Evolutionary conservation across 257 asterid genomes (phyloP).

Genomic region (Ajuga chamaepitys): DNA sequence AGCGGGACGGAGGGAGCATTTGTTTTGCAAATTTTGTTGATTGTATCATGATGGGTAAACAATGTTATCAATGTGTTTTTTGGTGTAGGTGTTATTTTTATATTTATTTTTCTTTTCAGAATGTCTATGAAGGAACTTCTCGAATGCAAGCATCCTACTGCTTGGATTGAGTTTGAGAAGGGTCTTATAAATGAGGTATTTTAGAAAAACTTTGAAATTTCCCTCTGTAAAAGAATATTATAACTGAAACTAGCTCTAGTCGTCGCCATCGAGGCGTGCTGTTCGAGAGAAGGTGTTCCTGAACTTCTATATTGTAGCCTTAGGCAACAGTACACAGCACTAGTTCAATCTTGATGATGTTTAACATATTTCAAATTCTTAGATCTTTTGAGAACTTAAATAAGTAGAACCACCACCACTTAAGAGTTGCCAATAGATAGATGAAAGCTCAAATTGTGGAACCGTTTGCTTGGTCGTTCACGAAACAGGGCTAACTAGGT

Average conservation of each 20-base stretch:
- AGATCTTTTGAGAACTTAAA: background rate
- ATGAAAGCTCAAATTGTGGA: background rate
- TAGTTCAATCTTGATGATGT: background rate
- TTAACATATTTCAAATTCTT: background rate
- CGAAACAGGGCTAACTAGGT: too few relatives aligned
- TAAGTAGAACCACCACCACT: background rate
- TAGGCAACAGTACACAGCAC: background rate
- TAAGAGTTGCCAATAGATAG: background rate
- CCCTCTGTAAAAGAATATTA: background rate
- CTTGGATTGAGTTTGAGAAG: constrained; percentile 87
- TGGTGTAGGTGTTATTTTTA: constrained; percentile 22
- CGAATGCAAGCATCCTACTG: constrained; percentile 89
- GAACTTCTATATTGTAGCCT: background rate
- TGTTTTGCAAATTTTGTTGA: background rate
- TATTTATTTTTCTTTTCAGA: constrained; percentile 28
- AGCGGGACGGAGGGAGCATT: too few relatives aligned
- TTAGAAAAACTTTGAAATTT: background rate
- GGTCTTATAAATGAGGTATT: constrained; percentile 83
- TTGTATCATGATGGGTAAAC: background rate
- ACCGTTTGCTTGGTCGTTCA: background rate
- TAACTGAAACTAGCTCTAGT: background rate
- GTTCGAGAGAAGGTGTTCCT: background rate
- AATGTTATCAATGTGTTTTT: background rate
- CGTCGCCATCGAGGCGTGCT: constrained; percentile 2
- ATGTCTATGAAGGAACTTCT: constrained; percentile 86